Evolutionary conservation across 345 rosid genomes (phyloP), one percentile per base, ranked within the genome.

Genomic region (Eutrema japonicum): DNA sequence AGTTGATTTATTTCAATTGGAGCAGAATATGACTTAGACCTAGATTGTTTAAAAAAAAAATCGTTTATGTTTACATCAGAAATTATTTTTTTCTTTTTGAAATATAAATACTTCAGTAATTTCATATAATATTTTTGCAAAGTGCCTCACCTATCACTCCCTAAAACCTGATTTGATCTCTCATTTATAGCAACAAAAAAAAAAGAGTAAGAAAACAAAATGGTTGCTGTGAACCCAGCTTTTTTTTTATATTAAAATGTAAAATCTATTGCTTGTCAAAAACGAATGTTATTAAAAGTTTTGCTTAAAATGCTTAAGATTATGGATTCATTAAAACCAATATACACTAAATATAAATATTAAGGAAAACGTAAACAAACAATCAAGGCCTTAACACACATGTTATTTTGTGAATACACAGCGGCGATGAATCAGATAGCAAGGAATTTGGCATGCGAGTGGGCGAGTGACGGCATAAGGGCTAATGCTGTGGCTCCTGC

Each of bases 391-490:
- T 41, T 60, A 41, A n/a, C n/a, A 43, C 48, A 30, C 50, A 43
- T 43, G 22, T 30, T 14, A 29, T 14, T 46, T 40, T 16, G 41
- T 47, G 8, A 5, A 10, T 29, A 22, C 32, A 9, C 30, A 70
- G 74, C 48, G 40, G 74, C 74, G 10, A 57, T 70, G 54, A 70
- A 42, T 57, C 66, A 70, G 42, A 45, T 57, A 14, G 63, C 74
- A 14, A 70, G 33, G 66, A 70, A 70, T 35, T 46, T 70, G 47
- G 74, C 74, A 2, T 70, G 74, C 41, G 73, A 69, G 32, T 69
- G 73, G 73, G 64, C 54, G 10, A 50, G 14, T 11, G 65, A 69
- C 55, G n/a, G 50, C 40, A 69, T 69, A 29, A 68, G 73, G 52
- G 61, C 64, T 45, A 68, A 68, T 38, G 10, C 63, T 42, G 64